Conservation (phyloP, 2,329 filamentous ascomycete genomes). For the Aspergillus tamarii region DNA sequence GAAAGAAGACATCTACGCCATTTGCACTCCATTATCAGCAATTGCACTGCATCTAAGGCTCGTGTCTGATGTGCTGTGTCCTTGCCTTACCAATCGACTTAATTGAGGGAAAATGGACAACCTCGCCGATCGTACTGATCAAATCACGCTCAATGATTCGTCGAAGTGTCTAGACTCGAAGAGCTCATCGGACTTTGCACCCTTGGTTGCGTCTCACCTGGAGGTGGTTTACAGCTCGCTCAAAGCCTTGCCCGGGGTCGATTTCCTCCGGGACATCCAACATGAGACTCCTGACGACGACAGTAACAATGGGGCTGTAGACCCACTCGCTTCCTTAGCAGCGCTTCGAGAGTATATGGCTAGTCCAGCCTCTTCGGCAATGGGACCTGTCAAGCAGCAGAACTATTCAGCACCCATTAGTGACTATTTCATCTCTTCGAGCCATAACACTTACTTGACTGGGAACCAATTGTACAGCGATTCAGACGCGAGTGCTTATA, state of each 20-base stretch:
- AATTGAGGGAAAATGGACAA: constrained; percentile 10
- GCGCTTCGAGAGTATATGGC: constrained; percentile 54
- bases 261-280: constrained; percentile 30
- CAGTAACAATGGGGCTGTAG: constrained; percentile 4
- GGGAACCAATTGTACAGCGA: constrained; percentile 83
- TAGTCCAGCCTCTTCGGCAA: constrained; percentile 48
- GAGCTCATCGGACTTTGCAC: constrained; percentile 31
- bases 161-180: constrained; percentile 4
- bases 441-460: constrained; percentile 89
- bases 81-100: not conserved
- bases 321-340: constrained; percentile 40
- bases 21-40: not conserved
- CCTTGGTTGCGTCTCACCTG: constrained; percentile 37
- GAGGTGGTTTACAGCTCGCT: constrained; percentile 39
- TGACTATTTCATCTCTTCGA: constrained; percentile 93
- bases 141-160: constrained; percentile 17
- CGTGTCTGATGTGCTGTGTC: not conserved
- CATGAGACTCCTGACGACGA: constrained; percentile 14
- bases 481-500: constrained; percentile 78
- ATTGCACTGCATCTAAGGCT: not conserved
- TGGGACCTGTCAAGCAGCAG: constrained; percentile 46
- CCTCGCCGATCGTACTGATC: constrained; percentile 19
- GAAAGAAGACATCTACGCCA: not conserved
- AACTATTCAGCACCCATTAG: constrained; percentile 72
- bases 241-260: constrained; percentile 20